Percentiles rank a stretch among this genome's conserved stretches.
These are phyloP conservation scores for Ciborinia camelliae DNA, from an alignment of 2,329 filamentous ascomycete species.

Conservation along the genomic window DNA sequence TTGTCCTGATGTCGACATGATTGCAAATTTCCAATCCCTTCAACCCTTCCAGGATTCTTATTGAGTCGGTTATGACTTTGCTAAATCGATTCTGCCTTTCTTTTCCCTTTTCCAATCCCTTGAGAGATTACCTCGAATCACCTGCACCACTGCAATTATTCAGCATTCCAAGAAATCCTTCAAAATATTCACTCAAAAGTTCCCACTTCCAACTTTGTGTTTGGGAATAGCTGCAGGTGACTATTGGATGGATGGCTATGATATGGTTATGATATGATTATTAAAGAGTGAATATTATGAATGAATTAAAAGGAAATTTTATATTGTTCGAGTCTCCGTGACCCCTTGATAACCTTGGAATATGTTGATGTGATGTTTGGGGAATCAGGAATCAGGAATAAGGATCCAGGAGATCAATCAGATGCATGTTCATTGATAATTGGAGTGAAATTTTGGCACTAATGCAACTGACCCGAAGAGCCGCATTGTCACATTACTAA, in stretches of 20 bases:
- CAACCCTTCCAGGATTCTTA: too few species aligned
- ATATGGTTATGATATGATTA: neutral
- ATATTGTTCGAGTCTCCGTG: neutral
- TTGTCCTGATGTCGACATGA: slow-evolving; percentile 42
- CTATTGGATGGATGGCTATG: too few species aligned
- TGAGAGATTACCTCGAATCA: too few species aligned
- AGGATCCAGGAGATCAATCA: neutral
- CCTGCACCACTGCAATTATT: neutral
- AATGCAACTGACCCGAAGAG: slow-evolving; percentile 35
- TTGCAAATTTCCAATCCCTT: slow-evolving; percentile 5
- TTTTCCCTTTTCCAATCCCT: too few species aligned
- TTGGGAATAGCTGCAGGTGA: neutral
- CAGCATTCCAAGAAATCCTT: neutral
- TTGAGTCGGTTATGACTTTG: too few species aligned
- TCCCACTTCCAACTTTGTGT: neutral
- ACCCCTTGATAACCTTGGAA: neutral
- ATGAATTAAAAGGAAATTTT: neutral
- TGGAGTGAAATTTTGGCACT: slow-evolving; percentile 20
- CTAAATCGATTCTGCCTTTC: too few species aligned
- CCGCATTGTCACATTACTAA: slow-evolving; percentile 22
- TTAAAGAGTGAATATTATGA: neutral
- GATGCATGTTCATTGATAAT: neutral
- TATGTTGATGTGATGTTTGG: neutral
- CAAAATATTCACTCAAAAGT: neutral
- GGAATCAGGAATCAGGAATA: too few species aligned